Evolutionary conservation across 805 yeast species (phyloP).

Genomic region (Ogataea pini): DNA sequence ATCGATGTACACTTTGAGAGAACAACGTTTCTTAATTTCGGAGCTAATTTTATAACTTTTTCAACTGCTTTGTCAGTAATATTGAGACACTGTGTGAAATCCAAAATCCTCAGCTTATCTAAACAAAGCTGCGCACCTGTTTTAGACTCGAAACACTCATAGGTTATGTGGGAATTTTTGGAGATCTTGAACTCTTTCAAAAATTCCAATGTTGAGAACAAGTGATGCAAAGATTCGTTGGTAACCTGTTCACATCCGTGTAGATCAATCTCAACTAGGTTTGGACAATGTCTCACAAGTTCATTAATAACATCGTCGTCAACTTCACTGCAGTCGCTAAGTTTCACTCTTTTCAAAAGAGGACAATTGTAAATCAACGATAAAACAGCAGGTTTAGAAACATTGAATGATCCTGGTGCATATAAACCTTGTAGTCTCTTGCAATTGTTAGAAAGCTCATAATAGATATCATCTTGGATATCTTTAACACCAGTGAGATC

Average conservation of each 20-base stretch:
- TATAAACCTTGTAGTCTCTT: conserved; percentile 83
- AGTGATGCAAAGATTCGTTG: conserved; percentile 56
- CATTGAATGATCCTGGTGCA: conserved; percentile 79
- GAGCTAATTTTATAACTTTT: conserved; percentile 72
- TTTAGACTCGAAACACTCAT: conserved; percentile 52
- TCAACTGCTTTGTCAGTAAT: conserved; percentile 80
- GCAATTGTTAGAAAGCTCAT: conserved; percentile 69
- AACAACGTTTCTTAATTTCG: conserved; percentile 82
- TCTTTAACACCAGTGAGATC: conserved; percentile 80
- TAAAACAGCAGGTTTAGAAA: conserved; percentile 64
- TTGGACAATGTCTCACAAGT: conserved; percentile 70
- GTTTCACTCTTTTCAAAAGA: conserved; percentile 76
- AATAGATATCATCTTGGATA: conserved; percentile 68
- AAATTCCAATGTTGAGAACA: conserved; percentile 64
- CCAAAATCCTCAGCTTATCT: conserved; percentile 76
- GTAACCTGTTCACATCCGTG: conserved; percentile 77
- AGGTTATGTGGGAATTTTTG: conserved; percentile 68
- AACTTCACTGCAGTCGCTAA: conserved; percentile 69
- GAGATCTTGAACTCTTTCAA: conserved; percentile 84
- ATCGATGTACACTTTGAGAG: conserved; percentile 85
- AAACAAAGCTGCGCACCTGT: conserved; percentile 38
- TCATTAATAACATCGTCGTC: conserved; percentile 61
- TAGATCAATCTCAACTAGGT: conserved; percentile 85
- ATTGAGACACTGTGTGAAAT: conserved; percentile 78
- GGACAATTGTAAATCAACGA: conserved; percentile 64